Conservation (phyloP, 495 filamentous ascomycete species). For the Evernia prunastri region DNA sequence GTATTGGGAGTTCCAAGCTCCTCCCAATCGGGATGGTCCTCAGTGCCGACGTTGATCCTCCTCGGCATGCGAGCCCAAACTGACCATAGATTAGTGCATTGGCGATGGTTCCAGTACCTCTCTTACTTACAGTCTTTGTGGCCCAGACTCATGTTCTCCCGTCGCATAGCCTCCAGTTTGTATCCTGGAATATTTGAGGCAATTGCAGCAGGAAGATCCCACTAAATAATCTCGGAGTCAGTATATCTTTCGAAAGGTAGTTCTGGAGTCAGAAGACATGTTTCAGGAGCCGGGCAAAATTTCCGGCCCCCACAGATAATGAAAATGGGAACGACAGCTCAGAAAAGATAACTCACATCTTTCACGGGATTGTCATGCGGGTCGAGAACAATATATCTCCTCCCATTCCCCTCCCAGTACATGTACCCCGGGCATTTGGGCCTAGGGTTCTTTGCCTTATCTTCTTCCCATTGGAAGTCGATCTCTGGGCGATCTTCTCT, state of each 20-base stretch:
- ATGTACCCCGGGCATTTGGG: neutral
- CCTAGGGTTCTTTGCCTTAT: neutral
- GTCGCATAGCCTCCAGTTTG: neutral
- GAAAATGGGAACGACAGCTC: too few relatives aligned
- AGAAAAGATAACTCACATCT: too few relatives aligned
- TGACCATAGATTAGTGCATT: neutral
- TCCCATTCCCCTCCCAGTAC: neutral
- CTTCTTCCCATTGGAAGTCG: neutral
- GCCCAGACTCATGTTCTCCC: neutral
- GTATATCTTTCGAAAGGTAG: too few relatives aligned
- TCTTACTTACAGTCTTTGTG: constrained; percentile 3
- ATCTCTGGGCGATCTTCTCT: neutral
- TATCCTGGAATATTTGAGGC: neutral
- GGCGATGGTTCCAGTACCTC: too few relatives aligned
- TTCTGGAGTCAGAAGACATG: too few relatives aligned
- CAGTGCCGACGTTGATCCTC: neutral
- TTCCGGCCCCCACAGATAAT: too few relatives aligned
- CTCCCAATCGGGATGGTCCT: neutral
- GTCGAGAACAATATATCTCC: neutral
- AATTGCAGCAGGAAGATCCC: neutral
- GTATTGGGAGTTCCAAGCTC: neutral
- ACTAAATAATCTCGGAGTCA: too few relatives aligned
- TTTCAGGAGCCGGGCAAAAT: too few relatives aligned
- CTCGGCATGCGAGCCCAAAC: constrained; percentile 6
- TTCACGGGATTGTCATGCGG: neutral